Conservation (phyloP, 169 alveolate species). For the Cryptosporidium viatorum region DNA sequence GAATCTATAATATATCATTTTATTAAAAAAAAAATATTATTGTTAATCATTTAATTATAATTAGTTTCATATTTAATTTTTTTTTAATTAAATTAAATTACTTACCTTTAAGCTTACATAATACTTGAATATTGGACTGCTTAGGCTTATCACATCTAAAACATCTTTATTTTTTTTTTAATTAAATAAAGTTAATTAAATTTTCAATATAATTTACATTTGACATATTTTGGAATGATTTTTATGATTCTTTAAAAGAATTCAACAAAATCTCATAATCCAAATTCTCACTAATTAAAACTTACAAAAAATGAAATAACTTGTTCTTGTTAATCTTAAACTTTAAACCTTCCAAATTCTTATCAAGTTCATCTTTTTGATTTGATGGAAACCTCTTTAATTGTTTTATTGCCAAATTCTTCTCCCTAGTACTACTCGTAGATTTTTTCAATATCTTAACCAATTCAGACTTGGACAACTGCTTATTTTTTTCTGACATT, state of each 20-base stretch:
- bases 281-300: background rate
- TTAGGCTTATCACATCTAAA: conserved; percentile 74
- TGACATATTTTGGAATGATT: background rate
- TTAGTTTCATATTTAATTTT: background rate
- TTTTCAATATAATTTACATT: background rate
- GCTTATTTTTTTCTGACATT: conserved; percentile 27
- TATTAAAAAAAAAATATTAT: background rate
- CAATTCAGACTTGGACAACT: conserved; percentile 26
- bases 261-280: background rate
- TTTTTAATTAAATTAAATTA: background rate
- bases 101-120: conserved; percentile 66
- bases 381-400: conserved; percentile 61
- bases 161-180: background rate
- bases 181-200: background rate
- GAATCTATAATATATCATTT: conserved; percentile 6
- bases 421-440: conserved; percentile 64
- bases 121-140: conserved; percentile 59
- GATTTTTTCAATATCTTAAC: conserved; percentile 51
- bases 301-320: conserved; percentile 63
- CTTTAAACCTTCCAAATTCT: conserved; percentile 31
- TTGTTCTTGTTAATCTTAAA: conserved; percentile 18
- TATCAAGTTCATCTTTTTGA: conserved; percentile 42
- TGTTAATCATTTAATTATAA: background rate
- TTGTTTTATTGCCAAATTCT: conserved; percentile 58
- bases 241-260: no score